phyloP scores from a whole-genome alignment of 2,329 filamentous ascomycete species.

The Diaporthe helianthi region DNA sequence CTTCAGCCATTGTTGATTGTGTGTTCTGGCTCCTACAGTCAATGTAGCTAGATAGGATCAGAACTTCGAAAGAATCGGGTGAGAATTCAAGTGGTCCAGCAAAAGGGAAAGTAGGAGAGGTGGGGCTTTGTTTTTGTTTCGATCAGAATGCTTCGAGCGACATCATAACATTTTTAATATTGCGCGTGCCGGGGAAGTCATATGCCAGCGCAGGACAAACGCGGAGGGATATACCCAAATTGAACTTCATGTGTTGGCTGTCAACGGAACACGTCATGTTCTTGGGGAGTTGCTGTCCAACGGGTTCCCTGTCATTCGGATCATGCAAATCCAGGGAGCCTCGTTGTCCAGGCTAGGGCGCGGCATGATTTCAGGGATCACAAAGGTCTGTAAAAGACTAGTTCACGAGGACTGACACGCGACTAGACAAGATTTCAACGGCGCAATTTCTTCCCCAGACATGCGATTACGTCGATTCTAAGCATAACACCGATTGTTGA shows the following conservation, averaged over 20 bases:
- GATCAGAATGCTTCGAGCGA: not conserved
- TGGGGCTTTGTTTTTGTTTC: not conserved
- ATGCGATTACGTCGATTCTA: not conserved
- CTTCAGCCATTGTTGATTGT: not conserved
- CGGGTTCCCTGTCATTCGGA: not conserved
- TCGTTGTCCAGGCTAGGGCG: constrained; percentile 22
- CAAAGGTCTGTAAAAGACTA: constrained; percentile 7
- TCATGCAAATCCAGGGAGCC: constrained; percentile 28
- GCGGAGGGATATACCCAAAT: constrained; percentile 5
- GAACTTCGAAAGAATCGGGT: too few species aligned
- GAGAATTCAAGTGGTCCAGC: not conserved
- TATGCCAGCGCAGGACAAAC: not conserved
- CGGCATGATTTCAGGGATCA: constrained; percentile 23
- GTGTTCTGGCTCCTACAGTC: not conserved
- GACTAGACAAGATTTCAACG: constrained; percentile 14
- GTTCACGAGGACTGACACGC: constrained; percentile 10
- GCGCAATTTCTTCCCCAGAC: constrained; percentile 18
- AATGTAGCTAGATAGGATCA: too few species aligned
- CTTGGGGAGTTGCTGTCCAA: not conserved
- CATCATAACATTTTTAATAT: not conserved
- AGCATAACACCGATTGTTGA: not conserved
- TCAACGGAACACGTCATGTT: constrained; percentile 26
- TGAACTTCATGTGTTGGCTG: constrained; percentile 23
- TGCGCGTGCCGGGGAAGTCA: not conserved
- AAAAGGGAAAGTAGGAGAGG: not conserved